Evolutionary conservation across 2,329 filamentous ascomycete genomes (phyloP), one percentile per base, ranked within the genome.

Genomic region (Pezizomycotina sp.): DNA sequence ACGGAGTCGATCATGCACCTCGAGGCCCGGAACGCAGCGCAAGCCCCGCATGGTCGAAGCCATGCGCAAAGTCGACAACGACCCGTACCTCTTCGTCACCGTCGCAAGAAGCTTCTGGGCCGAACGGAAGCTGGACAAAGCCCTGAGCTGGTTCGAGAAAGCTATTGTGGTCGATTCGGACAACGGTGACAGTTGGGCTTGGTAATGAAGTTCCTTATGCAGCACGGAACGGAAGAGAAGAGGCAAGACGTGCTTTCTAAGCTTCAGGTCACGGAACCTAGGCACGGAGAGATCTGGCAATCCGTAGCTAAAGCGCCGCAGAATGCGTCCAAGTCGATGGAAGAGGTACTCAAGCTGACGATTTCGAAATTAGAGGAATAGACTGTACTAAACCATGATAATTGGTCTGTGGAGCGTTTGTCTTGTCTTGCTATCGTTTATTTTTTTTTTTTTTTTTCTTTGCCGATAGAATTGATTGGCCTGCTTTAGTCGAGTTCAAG

Each of bases 61-160:
- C 19, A 92, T 98, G 60, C 91, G 92, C 61, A 91, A 92, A 58
- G 81, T 92, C 4, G 89, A 95, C 55, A 89, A 83, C 53, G 86
- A 95, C 54, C 73, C 89, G 0, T 68, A 76, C 13, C 65, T 98
- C 3, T 91, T 95, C 54, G 77, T 91, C 21, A 84, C 84, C 0
- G 83, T 92, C 8, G 89, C 84, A 4, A 73, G 89, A 13, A 91
- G 95, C 48, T 93, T 98, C 61, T 98, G 89, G 89, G 74, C 71
- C 6, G 89, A 98, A 60, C 69, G 89, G 37, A 76, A 77, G 54
- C 66, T 98, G 15, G 89, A 95, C 49, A 92, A 93, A 58, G 86
- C 89, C 2, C 78, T 84, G 58, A 84, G 72, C 47, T 98, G 89
- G 89, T 98, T 98, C 57, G 83, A 93, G 60, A 92, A 92, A 60